Percentiles rank a stretch among this genome's conserved stretches.
phyloP scores from a whole-genome alignment of 257 asterid genomes.

The Agastache rugosa region DNA sequence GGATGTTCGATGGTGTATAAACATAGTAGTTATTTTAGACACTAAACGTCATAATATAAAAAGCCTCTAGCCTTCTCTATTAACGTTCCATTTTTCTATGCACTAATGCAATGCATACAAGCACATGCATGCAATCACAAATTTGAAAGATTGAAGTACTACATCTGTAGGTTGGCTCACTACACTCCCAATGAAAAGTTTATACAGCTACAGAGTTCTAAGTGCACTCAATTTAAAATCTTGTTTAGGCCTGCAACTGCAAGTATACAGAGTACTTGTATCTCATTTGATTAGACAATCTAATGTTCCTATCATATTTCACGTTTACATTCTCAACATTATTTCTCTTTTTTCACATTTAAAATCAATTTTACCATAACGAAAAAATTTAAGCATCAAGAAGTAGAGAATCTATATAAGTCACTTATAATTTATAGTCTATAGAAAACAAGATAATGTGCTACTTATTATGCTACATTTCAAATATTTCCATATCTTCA shows the following conservation, averaged over 20 bases:
- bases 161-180: conserved; percentile 3
- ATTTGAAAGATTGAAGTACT: conserved; percentile 6
- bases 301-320: conserved; percentile 3
- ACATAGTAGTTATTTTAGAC: conserved; percentile 19
- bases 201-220: conserved; percentile 19
- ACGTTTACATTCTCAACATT: not conserved
- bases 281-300: conserved; percentile 5
- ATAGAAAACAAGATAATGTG: conserved; percentile 3
- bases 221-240: not conserved
- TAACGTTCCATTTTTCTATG: conserved; percentile 3
- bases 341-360: not conserved
- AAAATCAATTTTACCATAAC: conserved; percentile 9
- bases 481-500: too few species aligned
- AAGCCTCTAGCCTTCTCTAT: not conserved
- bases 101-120: not conserved
- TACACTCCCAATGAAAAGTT: conserved; percentile 7
- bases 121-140: conserved; percentile 4
- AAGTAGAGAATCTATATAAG: conserved; percentile 1
- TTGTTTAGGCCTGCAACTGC: conserved; percentile 19
- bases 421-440: not conserved
- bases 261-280: not conserved
- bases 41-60: conserved; percentile 7
- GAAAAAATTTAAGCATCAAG: not conserved
- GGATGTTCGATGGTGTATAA: conserved; percentile 13
- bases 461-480: too few species aligned